Evolutionary conservation across 768 basidiomycete species (phyloP).

Genomic region (Arthromyces matolae): DNA sequence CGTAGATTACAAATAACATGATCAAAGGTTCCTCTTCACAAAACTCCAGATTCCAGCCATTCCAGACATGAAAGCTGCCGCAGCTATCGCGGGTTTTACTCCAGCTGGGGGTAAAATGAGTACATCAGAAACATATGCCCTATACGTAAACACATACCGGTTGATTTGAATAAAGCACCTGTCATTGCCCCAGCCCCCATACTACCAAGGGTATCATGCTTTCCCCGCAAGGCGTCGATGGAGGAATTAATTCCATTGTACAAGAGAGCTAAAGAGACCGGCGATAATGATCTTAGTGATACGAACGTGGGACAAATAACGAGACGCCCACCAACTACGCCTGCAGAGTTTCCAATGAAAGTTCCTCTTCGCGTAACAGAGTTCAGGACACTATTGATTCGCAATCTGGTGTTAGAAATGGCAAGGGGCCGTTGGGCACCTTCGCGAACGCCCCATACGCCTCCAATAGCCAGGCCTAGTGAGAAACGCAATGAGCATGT

Average conservation of each 20-base stretch:
- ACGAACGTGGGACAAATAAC: constrained; percentile 22
- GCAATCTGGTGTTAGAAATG: constrained; percentile 78
- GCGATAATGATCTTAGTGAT: constrained; percentile 29
- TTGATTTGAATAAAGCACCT: constrained; percentile 89
- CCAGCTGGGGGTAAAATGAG: constrained; percentile 68
- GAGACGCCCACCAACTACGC: constrained; percentile 80
- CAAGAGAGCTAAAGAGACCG: constrained; percentile 68
- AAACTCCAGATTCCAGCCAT: constrained; percentile 93
- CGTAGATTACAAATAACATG: constrained; percentile 41
- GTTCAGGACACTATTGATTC: constrained; percentile 97
- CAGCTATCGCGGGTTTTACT: constrained; percentile 82
- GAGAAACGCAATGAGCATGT: constrained; percentile 65
- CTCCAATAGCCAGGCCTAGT: constrained; percentile 91
- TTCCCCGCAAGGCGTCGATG: constrained; percentile 83
- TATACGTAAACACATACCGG: constrained; percentile 59
- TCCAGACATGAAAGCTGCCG: constrained; percentile 85
- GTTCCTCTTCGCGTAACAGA: constrained; percentile 95
- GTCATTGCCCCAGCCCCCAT: constrained; percentile 91
- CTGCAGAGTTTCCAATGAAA: constrained; percentile 97
- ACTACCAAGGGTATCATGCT: constrained; percentile 88
- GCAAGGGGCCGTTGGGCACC: constrained; percentile 85
- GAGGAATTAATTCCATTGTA: constrained; percentile 97
- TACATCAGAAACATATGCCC: constrained; percentile 23
- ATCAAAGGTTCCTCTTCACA: constrained; percentile 86
- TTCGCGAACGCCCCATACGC: constrained; percentile 94